phyloP scores from a whole-genome alignment of 176 grass and related monocot genomes.

The maize (Zea mays) region DNA sequence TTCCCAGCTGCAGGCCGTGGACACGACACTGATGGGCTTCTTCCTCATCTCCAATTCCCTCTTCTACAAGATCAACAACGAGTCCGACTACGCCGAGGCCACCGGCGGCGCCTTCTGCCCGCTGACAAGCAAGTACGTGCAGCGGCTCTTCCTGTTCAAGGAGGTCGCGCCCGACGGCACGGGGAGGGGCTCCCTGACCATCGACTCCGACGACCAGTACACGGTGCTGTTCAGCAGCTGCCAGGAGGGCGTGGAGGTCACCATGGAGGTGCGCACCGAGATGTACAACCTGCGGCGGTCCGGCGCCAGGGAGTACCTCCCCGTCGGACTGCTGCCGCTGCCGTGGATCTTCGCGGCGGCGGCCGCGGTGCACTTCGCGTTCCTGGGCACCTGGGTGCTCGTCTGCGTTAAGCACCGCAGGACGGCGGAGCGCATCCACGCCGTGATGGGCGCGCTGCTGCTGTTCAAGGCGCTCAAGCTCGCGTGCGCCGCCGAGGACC shows the following conservation, averaged over 20 bases:
- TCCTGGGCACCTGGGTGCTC: constrained; percentile 42
- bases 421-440: constrained; percentile 51
- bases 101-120: constrained; percentile 54
- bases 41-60: constrained; percentile 56
- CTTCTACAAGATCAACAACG: constrained; percentile 57
- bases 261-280: constrained; percentile 66
- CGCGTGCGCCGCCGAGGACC: constrained; percentile 62
- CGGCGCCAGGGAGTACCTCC: constrained; percentile 45
- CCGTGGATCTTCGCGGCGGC: constrained; percentile 50
- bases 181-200: constrained; percentile 22
- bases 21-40: constrained; percentile 58
- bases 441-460: constrained; percentile 56
- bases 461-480: constrained; percentile 78
- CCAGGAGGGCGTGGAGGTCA: constrained; percentile 55
- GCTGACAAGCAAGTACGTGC: constrained; percentile 53
- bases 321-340: constrained; percentile 48
- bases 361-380: constrained; percentile 39
- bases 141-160: constrained; percentile 40
- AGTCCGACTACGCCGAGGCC: constrained; percentile 55
- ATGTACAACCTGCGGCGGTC: constrained; percentile 58
- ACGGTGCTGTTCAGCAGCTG: constrained; percentile 65
- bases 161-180: constrained; percentile 43
- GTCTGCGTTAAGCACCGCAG: constrained; percentile 34
- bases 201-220: constrained; percentile 52
- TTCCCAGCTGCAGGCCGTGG: neutral